A percentile compares a stretch with the other conserved stretches of the same genome.
Evolutionary conservation across 1,284 basidiomycete genomes (phyloP).

Genomic region (Cutaneotrichosporon sp.): DNA sequence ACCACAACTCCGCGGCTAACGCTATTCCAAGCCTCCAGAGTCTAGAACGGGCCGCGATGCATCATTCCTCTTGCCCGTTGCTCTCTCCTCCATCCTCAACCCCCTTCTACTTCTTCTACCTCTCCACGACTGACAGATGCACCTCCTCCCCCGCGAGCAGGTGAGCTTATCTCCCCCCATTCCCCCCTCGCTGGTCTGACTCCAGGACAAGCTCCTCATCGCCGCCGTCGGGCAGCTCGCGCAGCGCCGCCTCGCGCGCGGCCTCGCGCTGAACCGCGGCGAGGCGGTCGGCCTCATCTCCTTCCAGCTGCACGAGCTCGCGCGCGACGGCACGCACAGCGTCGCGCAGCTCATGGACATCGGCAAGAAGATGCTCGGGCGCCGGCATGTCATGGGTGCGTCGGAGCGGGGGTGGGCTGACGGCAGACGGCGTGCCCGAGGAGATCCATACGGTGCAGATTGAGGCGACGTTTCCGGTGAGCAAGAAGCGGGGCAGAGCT

Average conservation of each 20-base stretch:
- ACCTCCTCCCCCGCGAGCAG: conserved; percentile 48
- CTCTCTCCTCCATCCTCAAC: neutral
- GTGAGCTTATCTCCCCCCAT: conserved; percentile 25
- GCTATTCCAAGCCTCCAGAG: neutral
- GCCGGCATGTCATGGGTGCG: conserved; percentile 75
- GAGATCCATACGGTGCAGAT: conserved; percentile 79
- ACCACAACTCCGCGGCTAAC: too few relatives aligned
- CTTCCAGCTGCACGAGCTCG: conserved; percentile 86
- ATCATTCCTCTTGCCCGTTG: too few relatives aligned
- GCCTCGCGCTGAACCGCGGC: conserved; percentile 78
- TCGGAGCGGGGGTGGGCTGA: conserved; percentile 3
- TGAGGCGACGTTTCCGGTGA: conserved; percentile 84
- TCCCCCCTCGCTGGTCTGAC: conserved; percentile 4
- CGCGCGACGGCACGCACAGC: conserved; percentile 87
- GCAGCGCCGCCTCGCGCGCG: conserved; percentile 90
- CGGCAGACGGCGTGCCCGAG: conserved; percentile 44
- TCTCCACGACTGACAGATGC: conserved; percentile 29
- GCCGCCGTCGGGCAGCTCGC: conserved; percentile 78
- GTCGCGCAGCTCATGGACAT: conserved; percentile 90
- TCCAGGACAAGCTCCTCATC: conserved; percentile 56
- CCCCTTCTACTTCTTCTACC: neutral
- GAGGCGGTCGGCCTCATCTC: conserved; percentile 91
- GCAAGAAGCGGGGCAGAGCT: conserved; percentile 30
- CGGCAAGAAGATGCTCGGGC: conserved; percentile 84
- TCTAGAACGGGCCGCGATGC: neutral